Base-by-base conservation (phyloP, 2,329 filamentous ascomycete species). In the Kalaharituber pfeilii region DNA sequence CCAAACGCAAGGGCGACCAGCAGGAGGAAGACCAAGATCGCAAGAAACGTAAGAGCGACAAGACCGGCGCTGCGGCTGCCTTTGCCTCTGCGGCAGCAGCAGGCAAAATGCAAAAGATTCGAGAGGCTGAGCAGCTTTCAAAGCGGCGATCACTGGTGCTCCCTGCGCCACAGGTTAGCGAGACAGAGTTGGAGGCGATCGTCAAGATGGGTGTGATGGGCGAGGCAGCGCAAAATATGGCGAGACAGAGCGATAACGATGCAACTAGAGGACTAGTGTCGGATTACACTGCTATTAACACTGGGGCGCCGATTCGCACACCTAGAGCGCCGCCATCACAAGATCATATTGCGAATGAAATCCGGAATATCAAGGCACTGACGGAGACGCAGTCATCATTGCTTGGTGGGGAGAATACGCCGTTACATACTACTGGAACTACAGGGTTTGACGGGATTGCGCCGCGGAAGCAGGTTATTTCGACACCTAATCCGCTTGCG, bases 121-220 rank as follows among this genome's bases (percentile, higher is more conserved):
- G 91, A 26, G 91, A 98, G 70, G 91, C 91, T 1, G 91, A 98
- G 68, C 89, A 94, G 69, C 93, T 86, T 71, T 95, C 86, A 73
- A 96, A 94, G 70, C 79, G 91, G 55, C 79, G 86, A 55, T 72
- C 82, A 5, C 73, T 98, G n/a, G 80, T 82, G 47, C 72, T 98
- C 25, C 91, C 91, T 7, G 74, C 84, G 24, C 91, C 91, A 7
- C 91, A 98, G 69, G 86, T 98, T 63, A 82, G 85, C 67, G 91
- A 98, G 65, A 77, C 80, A 44, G 91, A 98, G 69, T 73, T 98
- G 56, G 91, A 98, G 66, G 88, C 95, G 62, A 96, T 98, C 65
- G 86, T 98, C 60, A 98, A 98, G 73, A 94, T 96, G 87, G 89
- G 91, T 45, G 84, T 94, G 77, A 79, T 87, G 57, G 91, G 89